A percentile compares a stretch with the other conserved stretches of the same genome.
Evolutionary conservation across 2,329 filamentous ascomycete genomes (phyloP).

Genomic region (Fusarium tricinctum): DNA sequence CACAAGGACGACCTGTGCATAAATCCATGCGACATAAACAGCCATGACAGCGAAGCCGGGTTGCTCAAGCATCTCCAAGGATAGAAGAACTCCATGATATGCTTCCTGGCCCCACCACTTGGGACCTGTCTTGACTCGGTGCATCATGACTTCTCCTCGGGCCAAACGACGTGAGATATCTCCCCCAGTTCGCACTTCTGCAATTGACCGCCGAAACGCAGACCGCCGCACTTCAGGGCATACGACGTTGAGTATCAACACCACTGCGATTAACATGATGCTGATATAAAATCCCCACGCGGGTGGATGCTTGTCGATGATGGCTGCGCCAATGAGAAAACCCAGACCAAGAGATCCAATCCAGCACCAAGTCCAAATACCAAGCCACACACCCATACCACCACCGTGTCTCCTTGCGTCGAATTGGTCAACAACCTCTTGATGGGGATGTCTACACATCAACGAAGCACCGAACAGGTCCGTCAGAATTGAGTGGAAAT

Average conservation of each 20-base stretch:
- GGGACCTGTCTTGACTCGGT: constrained; percentile 78
- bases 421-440: constrained; percentile 75
- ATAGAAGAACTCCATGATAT: constrained; percentile 76
- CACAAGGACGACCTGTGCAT: constrained; percentile 80
- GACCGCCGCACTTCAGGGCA: constrained; percentile 80
- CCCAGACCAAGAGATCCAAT: constrained; percentile 79
- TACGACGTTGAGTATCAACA: constrained; percentile 77
- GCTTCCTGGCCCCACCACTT: constrained; percentile 84
- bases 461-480: constrained; percentile 83
- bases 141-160: constrained; percentile 82
- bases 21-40: constrained; percentile 83
- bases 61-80: constrained; percentile 78
- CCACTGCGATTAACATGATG: constrained; percentile 74
- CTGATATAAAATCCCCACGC: constrained; percentile 83
- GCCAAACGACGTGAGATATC: constrained; percentile 71
- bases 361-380: constrained; percentile 83
- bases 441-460: constrained; percentile 79
- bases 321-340: constrained; percentile 77
- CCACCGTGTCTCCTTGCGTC: constrained; percentile 82
- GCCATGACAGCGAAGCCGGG: constrained; percentile 80
- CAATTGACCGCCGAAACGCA: constrained; percentile 75
- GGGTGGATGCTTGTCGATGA: constrained; percentile 75
- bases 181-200: constrained; percentile 70
- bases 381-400: constrained; percentile 84
- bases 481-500: constrained; percentile 77